Percentiles rank a stretch among this genome's conserved stretches.
Evolutionary conservation across 768 basidiomycete species (phyloP).

Genomic region (Tricholoma sp.): DNA sequence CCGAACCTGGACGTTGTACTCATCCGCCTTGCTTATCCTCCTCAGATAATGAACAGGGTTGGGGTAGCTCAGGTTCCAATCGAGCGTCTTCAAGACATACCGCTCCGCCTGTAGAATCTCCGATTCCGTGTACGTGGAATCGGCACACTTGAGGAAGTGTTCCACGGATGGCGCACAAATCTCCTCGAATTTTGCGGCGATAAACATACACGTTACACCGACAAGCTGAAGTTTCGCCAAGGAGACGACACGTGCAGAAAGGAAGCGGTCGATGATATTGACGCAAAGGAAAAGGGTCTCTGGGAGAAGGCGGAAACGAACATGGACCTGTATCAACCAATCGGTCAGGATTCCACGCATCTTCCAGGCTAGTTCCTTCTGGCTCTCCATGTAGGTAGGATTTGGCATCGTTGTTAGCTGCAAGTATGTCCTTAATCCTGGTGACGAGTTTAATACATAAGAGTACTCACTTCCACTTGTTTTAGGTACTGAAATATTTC

Average conservation of each 20-base stretch:
- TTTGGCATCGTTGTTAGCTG: slow-evolving; percentile 83
- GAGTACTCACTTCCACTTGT: slow-evolving; percentile 66
- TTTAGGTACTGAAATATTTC: slow-evolving; percentile 95
- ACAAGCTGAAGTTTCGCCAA: slow-evolving; percentile 94
- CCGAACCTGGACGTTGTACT: slow-evolving; percentile 87
- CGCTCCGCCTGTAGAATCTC: slow-evolving; percentile 67
- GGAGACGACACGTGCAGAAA: slow-evolving; percentile 74
- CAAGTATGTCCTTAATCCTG: slow-evolving; percentile 6
- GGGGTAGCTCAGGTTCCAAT: slow-evolving; percentile 90
- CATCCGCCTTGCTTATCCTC: slow-evolving; percentile 92
- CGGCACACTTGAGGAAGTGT: slow-evolving; percentile 87
- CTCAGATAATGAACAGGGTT: slow-evolving; percentile 93
- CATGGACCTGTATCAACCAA: slow-evolving; percentile 95
- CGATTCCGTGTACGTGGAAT: slow-evolving; percentile 83
- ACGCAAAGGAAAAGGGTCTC: slow-evolving; percentile 94
- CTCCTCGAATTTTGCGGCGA: slow-evolving; percentile 96
- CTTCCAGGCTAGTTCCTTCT: slow-evolving; percentile 93
- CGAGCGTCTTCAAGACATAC: slow-evolving; percentile 88
- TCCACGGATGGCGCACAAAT: slow-evolving; percentile 84
- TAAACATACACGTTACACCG: slow-evolving; percentile 89
- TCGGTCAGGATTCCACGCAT: slow-evolving; percentile 94
- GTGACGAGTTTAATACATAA: not conserved
- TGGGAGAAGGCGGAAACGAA: slow-evolving; percentile 84
- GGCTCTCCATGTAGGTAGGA: slow-evolving; percentile 91
- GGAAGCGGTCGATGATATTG: slow-evolving; percentile 88